These are phyloP conservation scores for Pestalotiopsis sp. DNA, from an alignment of 2,329 filamentous ascomycete species.

Conservation along the genomic window DNA sequence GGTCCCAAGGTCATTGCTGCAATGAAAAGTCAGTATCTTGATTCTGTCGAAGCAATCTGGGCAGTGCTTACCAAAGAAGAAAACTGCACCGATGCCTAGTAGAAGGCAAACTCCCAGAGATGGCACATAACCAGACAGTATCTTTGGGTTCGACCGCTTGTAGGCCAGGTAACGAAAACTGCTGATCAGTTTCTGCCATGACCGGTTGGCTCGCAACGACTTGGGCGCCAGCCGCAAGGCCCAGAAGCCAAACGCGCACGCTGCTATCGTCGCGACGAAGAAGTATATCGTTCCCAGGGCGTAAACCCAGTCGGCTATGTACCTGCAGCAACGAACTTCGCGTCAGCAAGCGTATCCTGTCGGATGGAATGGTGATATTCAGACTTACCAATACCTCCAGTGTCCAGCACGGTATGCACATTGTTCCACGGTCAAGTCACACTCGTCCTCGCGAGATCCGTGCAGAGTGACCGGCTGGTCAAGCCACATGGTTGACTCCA, in stretches of 20 bases:
- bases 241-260: conserved; percentile 44
- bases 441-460: conserved; percentile 33
- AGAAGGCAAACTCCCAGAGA: conserved; percentile 44
- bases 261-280: conserved; percentile 46
- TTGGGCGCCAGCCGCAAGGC: conserved; percentile 29
- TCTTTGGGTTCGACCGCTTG: conserved; percentile 33
- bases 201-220: conserved; percentile 22
- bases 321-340: conserved; percentile 36
- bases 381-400: conserved; percentile 46
- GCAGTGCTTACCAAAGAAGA: conserved; percentile 40
- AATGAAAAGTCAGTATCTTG: conserved; percentile 7
- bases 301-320: conserved; percentile 54
- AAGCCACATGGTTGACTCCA: conserved; percentile 31
- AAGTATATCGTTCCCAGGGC: conserved; percentile 53
- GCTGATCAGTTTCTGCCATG: conserved; percentile 35
- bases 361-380: too few relatives aligned
- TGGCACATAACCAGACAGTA: conserved; percentile 36
- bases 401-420: conserved; percentile 45
- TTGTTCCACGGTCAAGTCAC: conserved; percentile 39
- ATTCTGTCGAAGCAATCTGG: conserved; percentile 6
- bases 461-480: conserved; percentile 40
- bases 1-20: conserved; percentile 48
- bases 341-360: background rate
- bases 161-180: conserved; percentile 41
- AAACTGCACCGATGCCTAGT: conserved; percentile 38